Evolutionary conservation across 192 early-diverging fungal species (phyloP).

Genomic region (Hyaloraphidium curvatum): DNA sequence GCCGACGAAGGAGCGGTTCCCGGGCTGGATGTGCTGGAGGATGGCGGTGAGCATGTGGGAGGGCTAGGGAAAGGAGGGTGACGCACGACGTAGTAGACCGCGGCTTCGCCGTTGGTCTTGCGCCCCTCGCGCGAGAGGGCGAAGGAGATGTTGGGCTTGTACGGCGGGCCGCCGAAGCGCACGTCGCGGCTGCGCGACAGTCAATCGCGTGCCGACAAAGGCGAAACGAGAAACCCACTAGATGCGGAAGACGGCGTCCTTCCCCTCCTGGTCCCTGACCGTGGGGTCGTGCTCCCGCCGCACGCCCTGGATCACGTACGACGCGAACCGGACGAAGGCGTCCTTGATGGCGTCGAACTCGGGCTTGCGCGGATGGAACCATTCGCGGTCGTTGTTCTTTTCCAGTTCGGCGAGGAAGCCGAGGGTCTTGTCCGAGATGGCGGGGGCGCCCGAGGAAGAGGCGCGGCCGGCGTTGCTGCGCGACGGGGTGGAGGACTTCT

Average conservation of each 20-base stretch:
- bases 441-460: too few species aligned
- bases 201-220: background rate
- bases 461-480: too few species aligned
- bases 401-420: conserved; percentile 23
- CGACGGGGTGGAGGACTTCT: too few species aligned
- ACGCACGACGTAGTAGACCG: conserved; percentile 34
- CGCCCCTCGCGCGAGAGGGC: conserved; percentile 23
- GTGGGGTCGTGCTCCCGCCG: conserved; percentile 22
- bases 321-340: conserved; percentile 28
- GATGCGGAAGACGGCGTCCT: conserved; percentile 22
- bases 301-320: conserved; percentile 17
- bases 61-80: too few species aligned
- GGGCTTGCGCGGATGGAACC: conserved; percentile 17
- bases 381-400: conserved; percentile 30
- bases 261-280: conserved; percentile 18
- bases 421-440: conserved; percentile 40
- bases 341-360: conserved; percentile 14
- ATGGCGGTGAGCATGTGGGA: too few species aligned
- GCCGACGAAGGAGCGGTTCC: conserved; percentile 17
- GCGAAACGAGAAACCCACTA: conserved; percentile 13
- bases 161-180: conserved; percentile 33
- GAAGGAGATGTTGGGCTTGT: conserved; percentile 25
- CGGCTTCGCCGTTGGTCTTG: conserved; percentile 23
- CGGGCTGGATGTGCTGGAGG: conserved; percentile 20
- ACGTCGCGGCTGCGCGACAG: conserved; percentile 22